Base-by-base conservation (phyloP, 73 alveolate species). In the Paramecium tetraurelia region DNA sequence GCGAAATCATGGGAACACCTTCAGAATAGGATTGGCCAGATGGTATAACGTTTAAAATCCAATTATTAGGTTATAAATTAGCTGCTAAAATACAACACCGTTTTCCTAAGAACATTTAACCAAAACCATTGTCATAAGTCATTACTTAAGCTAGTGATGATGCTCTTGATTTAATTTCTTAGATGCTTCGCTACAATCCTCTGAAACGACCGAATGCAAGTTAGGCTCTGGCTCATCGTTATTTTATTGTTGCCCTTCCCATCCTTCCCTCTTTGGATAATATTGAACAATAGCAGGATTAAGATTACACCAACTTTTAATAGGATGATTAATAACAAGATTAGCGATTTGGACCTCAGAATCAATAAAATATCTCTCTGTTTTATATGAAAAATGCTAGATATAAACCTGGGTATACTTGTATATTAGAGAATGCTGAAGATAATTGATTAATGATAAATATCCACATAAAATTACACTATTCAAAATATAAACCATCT, bases 1-100 rank as follows among this genome's bases (percentile, higher is more conserved):
- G 99, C 88, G 98, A 99, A 77, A 99, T 99, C 31, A 96, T 99
- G 63, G 99, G 99, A 22, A 96, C 99, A 14, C 99, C 99, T 4
- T 93, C 97, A 95, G 48, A 95, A 94, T 77, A 95, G 29, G 93
- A 80, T 58, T 93, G 96, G 96, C 92, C 95, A 33, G 96, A 93
- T 53, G 94, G 97, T 95, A 95, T 80, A 83, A 87, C 68, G 14
- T 40, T 40, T 87, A 95, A 83, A 93, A 38, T 21, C n/a, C 43
- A 80, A 9, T 9, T 0, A 22, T 21, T 48, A 80, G 96, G 96
- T 1, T 93, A 93, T 83, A 71, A 68, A 59, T 69, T 93, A 53
- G 96, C 96, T 21, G 36, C 95, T 20, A 53, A 84, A 46, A 92
- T 93, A 31, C 36, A 92, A 27, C 87, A 89, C 48, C 46, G 48